A percentile compares a stretch with the other conserved stretches of the same genome.
Conservation (phyloP, 495 filamentous ascomycete species). For the Xylaria acuta region DNA sequence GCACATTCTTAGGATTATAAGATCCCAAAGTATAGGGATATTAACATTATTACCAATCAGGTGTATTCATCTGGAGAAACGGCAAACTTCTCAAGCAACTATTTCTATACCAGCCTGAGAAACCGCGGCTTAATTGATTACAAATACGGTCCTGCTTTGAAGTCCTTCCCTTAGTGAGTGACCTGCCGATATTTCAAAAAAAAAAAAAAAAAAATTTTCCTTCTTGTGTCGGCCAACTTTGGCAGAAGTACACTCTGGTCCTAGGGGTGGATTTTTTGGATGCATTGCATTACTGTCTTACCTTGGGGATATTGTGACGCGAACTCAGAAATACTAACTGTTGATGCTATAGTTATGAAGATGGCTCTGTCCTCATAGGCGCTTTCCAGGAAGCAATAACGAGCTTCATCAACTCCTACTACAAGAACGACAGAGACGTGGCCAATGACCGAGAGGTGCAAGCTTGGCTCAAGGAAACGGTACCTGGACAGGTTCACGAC, state of each 20-base stretch:
- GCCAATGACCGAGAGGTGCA: slow-evolving; percentile 43
- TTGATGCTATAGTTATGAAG: slow-evolving; percentile 1
- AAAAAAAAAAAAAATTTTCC: too few species aligned
- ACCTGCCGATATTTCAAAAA: not conserved
- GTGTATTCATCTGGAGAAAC: slow-evolving; percentile 20
- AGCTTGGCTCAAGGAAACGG: slow-evolving; percentile 39
- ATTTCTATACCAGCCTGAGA: slow-evolving; percentile 40
- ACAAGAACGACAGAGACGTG: slow-evolving; percentile 32
- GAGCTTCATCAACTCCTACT: slow-evolving; percentile 45
- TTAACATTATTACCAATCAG: not conserved
- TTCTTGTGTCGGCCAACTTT: not conserved
- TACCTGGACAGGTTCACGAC: slow-evolving; percentile 33
- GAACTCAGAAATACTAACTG: not conserved
- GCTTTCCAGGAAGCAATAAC: slow-evolving; percentile 35
- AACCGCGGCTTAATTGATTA: slow-evolving; percentile 41
- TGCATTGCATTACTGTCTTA: not conserved
- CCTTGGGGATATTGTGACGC: not conserved
- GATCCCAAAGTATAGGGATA: too few species aligned
- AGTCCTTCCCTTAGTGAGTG: slow-evolving; percentile 44
- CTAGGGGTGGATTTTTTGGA: not conserved
- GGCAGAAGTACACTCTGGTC: slow-evolving; percentile 25
- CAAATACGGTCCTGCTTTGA: slow-evolving; percentile 39
- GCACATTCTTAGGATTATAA: too few species aligned
- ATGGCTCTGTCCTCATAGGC: slow-evolving; percentile 26
- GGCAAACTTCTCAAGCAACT: slow-evolving; percentile 41